Evolutionary conservation across 2,329 filamentous ascomycete genomes (phyloP), one percentile per base, ranked within the genome.

Genomic region (Aspergillus uvarum): DNA sequence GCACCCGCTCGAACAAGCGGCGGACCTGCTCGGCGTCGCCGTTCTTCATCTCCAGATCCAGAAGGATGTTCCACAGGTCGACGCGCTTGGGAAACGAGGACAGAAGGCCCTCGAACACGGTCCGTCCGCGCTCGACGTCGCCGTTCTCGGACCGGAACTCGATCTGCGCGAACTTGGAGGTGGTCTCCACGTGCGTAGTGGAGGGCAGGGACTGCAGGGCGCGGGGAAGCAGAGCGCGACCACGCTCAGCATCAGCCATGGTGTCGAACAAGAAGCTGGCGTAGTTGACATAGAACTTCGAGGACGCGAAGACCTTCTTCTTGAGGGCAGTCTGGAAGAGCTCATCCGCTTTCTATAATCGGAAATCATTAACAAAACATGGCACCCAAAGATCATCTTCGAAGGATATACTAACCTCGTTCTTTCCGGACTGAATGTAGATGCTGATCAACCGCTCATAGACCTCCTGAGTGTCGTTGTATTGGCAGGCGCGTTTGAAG

Each of bases 201-300:
- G 81, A 75, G 26, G 89, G 88, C 2, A 99, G 86, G 7, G 91
- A 90, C 77, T 98, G 93, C 10, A 90, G 87, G 16, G 95, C 94
- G 47, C 94, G 89, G 2, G 89, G 83, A 5, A 98, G 86, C 14
- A 99, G 85, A 0, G 86, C 87, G 58, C 92, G 89, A 3, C 88
- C 90, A 7, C 88, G 86, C n/a, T 89, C 88, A 0, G 92, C 85
- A 11, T 89, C 83, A 59, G 84, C 81, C 61, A 86, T 79, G 0
- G 86, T 90, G 60, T 89, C 87, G 79, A 96, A 89, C 58, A 99
- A 83, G 83, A 97, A 98, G 70, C 90, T 89, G 24, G 93, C 94
- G 77, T 97, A 98, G 81, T 98, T 97, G 76, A 89, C 83, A 91
- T 93, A 99, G 67, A 97, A 87, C 56, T 88, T 85, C 10, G 91